Evolutionary conservation across 306 rosid species (phyloP).

Genomic region (Vicia villosa): DNA sequence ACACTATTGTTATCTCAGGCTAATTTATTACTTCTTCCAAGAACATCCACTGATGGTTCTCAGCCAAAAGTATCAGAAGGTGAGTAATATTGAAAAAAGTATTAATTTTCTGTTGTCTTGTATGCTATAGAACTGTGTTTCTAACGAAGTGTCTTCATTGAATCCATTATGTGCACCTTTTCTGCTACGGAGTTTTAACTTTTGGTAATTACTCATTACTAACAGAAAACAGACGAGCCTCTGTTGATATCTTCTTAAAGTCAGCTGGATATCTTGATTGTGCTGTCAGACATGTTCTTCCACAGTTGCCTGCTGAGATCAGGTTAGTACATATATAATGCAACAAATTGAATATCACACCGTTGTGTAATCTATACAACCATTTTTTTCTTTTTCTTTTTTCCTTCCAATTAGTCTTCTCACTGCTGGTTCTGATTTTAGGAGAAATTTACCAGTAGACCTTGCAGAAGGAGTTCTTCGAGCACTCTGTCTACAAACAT

Average conservation of each 20-base stretch:
- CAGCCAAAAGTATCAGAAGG: slow-evolving; percentile 96
- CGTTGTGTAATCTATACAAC: slow-evolving; percentile 23
- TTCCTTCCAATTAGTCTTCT: slow-evolving; percentile 26
- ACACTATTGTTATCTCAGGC: slow-evolving; percentile 78
- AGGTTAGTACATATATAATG: slow-evolving; percentile 57
- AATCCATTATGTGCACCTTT: slow-evolving; percentile 34
- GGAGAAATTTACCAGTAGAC: slow-evolving; percentile 95
- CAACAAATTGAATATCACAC: slow-evolving; percentile 7
- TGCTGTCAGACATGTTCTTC: slow-evolving; percentile 91
- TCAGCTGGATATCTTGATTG: slow-evolving; percentile 98
- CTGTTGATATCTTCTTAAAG: slow-evolving; percentile 86
- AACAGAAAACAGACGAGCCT: slow-evolving; percentile 91
- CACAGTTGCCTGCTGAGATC: slow-evolving; percentile 86
- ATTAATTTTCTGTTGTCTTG: no score
- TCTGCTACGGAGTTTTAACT: slow-evolving; percentile 32
- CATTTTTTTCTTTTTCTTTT: slow-evolving; percentile 11
- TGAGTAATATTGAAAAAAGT: slow-evolving; percentile 25
- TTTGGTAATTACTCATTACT: slow-evolving; percentile 47
- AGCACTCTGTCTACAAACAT: slow-evolving; percentile 93
- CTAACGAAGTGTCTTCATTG: no score
- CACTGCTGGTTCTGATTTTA: slow-evolving; percentile 48
- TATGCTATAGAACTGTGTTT: no score
- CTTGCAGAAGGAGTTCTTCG: slow-evolving; percentile 92
- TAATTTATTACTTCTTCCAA: slow-evolving; percentile 89
- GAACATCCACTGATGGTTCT: slow-evolving; percentile 72